phyloP scores from a whole-genome alignment of 2,329 filamentous ascomycete genomes.

The Colletotrichum godetiae region DNA sequence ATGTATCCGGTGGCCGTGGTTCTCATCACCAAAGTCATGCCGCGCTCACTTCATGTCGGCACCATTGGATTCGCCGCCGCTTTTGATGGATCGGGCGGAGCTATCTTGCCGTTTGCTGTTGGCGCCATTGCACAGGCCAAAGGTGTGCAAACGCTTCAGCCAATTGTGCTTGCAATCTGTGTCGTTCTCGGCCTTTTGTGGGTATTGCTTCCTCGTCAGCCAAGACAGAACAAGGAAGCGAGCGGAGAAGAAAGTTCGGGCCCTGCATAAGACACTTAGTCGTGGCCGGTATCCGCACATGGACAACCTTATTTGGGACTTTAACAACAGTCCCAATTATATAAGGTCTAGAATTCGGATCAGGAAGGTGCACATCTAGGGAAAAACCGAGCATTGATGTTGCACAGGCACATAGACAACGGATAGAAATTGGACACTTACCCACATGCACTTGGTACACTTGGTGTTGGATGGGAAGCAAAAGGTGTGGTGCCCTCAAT shows the following conservation, averaged over 20 bases:
- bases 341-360: neutral
- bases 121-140: conserved; percentile 72
- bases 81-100: conserved; percentile 79
- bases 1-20: conserved; percentile 82
- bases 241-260: neutral
- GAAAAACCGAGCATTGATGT: no score
- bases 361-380: neutral
- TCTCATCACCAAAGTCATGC: conserved; percentile 78
- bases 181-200: conserved; percentile 57
- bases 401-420: no score
- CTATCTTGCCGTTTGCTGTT: conserved; percentile 73
- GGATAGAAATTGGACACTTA: neutral
- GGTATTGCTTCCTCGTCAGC: conserved; percentile 39
- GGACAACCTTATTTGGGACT: neutral
- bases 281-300: neutral
- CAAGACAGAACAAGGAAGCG: neutral
- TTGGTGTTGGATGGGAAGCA: no score
- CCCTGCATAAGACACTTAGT: neutral
- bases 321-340: neutral
- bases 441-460: neutral
- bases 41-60: conserved; percentile 79
- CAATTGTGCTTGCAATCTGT: conserved; percentile 63
- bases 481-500: neutral
- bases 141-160: conserved; percentile 68
- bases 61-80: conserved; percentile 84